Base-by-base conservation (phyloP, 306 rosid species). In the Elaeagnus macrophylla region DNA sequence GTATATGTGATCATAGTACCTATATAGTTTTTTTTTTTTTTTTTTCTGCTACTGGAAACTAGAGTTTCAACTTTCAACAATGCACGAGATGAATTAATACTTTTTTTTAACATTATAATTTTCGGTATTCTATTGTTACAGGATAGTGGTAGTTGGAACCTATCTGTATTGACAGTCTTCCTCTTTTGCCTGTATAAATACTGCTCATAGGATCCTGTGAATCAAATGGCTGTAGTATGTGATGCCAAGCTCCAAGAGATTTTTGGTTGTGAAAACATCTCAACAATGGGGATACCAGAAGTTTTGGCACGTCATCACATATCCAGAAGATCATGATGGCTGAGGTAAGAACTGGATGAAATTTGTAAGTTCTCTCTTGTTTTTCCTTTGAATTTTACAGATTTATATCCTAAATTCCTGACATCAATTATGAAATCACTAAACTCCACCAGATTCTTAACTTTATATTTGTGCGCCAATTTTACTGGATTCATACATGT, bases 161-260 rank as follows among this genome's bases (percentile, higher is more conserved):
- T 25, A 25, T 25, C 48, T 72, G 46, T 60, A 67, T 38, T 53
- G 39, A 43, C 37, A 10, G 9, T 40, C 51, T 15, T 38, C 17
- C 7, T 47, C 15, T 44, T 37, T 17, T 13, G 18, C 56, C 13
- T 49, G 19, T 40, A 59, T 64, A 19, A 63, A 67, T 60, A 43
- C 74, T 46, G 68, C 51, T 58, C 46, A 37, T 53, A 83, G 95
- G 95, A 83, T 72, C 94, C 95, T 38, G n/a, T 67, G 56, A 87
- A 75, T 78, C 86, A 82, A 37, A 77, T 79, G 94, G 79, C 78
- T 42, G 74, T 83, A 51, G 35, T 66, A 51, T 87, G 94, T 54
- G 94, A 87, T 67, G 72, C 79, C 57, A 87, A 81, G 79, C 86
- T 83, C 64, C 89, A 71, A 57, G 94, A 83, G 72, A 71, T 87